Evolutionary conservation across 345 rosid genomes (phyloP).

Genomic region (Laguncularia racemosa): DNA sequence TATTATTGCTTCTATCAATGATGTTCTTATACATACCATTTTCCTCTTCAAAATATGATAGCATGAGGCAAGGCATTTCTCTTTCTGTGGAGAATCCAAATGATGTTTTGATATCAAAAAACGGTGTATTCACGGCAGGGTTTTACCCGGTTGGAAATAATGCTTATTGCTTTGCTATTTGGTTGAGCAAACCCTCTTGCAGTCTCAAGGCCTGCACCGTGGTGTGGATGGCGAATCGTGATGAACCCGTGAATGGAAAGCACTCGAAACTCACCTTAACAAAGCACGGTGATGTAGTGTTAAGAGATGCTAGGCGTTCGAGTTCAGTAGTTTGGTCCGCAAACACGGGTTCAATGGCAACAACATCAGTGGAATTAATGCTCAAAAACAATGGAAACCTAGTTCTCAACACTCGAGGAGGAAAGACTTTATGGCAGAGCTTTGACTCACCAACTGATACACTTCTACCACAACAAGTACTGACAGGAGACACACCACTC

Average conservation of each 20-base stretch:
- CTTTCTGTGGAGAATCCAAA: conserved; percentile 8
- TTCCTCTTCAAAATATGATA: not conserved
- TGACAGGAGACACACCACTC: conserved; percentile 17
- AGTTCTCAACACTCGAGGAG: conserved; percentile 5
- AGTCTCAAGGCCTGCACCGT: not conserved
- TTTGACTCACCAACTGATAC: conserved; percentile 31
- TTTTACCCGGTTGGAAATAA: conserved; percentile 15
- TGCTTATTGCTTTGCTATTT: conserved; percentile 19
- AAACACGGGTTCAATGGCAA: conserved; percentile 1
- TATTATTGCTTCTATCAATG: too few species aligned
- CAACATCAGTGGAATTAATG: not conserved
- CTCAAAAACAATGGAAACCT: conserved; percentile 23
- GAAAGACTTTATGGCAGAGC: conserved; percentile 21
- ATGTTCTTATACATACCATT: not conserved
- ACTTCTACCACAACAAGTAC: conserved; percentile 27
- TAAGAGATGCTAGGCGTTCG: conserved; percentile 11
- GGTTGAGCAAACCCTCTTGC: conserved; percentile 16
- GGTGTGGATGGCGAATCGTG: conserved; percentile 41
- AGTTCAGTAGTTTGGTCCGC: conserved; percentile 10
- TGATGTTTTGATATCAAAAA: conserved; percentile 12
- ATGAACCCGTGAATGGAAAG: conserved; percentile 30
- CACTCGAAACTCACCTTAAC: conserved; percentile 20
- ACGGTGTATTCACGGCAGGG: conserved; percentile 14
- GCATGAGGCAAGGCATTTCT: conserved; percentile 10
- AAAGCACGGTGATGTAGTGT: conserved; percentile 4